Base-by-base conservation (phyloP, 2,329 filamentous ascomycete genomes). In the Periconia digitata region DNA sequence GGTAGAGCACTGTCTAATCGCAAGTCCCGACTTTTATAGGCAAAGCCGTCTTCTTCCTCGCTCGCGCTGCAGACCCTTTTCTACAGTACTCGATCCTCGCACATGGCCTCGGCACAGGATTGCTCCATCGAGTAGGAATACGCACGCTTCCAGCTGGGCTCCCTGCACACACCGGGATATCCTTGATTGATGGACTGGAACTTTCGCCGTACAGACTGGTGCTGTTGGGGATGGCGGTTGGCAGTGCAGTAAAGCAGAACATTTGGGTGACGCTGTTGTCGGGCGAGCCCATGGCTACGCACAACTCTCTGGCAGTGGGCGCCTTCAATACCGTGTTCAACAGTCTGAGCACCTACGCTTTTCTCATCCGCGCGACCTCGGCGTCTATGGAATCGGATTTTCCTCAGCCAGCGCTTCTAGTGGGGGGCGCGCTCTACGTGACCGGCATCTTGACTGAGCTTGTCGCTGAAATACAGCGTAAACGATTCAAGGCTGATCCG, bases 261-360 rank as follows among this genome's bases (percentile, higher is more conserved):
- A 78, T 79, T 66, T 82, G 80, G 78, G 67, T 79, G 13, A 59
- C 72, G 1, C 57, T 55, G 21, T 63, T 82, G 2, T 76, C 74
- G 16, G 67, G 75, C 40, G 80, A 85, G 54, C 73, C 77, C 12
- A 79, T 85, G 67, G 70, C 71, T 0, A 67, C 75, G 0, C 18
- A 39, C 0, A 63, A 68, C 2, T 80, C 81, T 0, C 36, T 75
- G 0, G 48, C 65, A 2, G 73, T 86, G 13, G 69, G 71, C 13
- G 43, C 64, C 2, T 82, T 80, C 72, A 86, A 86, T 64, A 74
- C 75, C 0, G 29, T 79, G 8, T 62, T 78, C 60, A 85, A 85
- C 70, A 73, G 72, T n/a, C 13, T 77, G 23, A 84, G 80, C 64
- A 75, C 76, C 0, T 73, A 86, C 13, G 70, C 84, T 15, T 79